Conservation (phyloP, 768 basidiomycete genomes). For the Collybia mongolica region DNA sequence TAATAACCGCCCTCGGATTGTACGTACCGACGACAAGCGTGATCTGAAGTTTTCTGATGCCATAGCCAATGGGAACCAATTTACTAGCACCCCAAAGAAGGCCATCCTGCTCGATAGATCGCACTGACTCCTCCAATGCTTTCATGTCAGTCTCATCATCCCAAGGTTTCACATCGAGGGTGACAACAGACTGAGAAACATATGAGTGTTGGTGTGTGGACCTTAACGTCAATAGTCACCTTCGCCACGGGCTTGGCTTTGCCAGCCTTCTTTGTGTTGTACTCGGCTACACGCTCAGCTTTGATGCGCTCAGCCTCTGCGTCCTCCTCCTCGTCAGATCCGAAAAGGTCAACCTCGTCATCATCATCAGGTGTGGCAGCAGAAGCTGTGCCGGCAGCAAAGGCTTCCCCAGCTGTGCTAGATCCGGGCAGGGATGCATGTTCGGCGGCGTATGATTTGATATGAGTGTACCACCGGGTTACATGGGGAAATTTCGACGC, state of each 20-base stretch:
- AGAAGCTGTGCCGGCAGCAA: slow-evolving; percentile 52
- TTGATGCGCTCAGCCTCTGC: slow-evolving; percentile 86
- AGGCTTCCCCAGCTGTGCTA: slow-evolving; percentile 75
- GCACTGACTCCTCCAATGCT: slow-evolving; percentile 78
- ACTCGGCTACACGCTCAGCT: slow-evolving; percentile 90
- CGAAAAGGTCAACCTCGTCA: slow-evolving; percentile 85
- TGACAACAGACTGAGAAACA: slow-evolving; percentile 82
- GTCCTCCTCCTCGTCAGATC: slow-evolving; percentile 79
- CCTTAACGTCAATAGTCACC: slow-evolving; percentile 37
- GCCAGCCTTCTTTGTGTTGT: slow-evolving; percentile 89
- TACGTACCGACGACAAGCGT: slow-evolving; percentile 56
- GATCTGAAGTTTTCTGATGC: slow-evolving; percentile 88
- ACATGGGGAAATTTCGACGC: slow-evolving; percentile 68
- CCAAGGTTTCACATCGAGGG: slow-evolving; percentile 98
- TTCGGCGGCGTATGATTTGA: slow-evolving; percentile 82
- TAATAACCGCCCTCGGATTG: background rate
- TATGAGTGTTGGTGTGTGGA: slow-evolving; percentile 4
- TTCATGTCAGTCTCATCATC: slow-evolving; percentile 99
- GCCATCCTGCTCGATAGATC: slow-evolving; percentile 85
- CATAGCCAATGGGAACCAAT: slow-evolving; percentile 88
- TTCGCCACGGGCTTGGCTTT: slow-evolving; percentile 90
- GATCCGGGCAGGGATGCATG: slow-evolving; percentile 80
- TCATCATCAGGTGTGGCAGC: slow-evolving; percentile 64
- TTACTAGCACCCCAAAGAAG: slow-evolving; percentile 96
- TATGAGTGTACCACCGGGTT: slow-evolving; percentile 93